Base-by-base conservation (phyloP, 2,329 filamentous ascomycete species). In the Phialophora expanda region DNA sequence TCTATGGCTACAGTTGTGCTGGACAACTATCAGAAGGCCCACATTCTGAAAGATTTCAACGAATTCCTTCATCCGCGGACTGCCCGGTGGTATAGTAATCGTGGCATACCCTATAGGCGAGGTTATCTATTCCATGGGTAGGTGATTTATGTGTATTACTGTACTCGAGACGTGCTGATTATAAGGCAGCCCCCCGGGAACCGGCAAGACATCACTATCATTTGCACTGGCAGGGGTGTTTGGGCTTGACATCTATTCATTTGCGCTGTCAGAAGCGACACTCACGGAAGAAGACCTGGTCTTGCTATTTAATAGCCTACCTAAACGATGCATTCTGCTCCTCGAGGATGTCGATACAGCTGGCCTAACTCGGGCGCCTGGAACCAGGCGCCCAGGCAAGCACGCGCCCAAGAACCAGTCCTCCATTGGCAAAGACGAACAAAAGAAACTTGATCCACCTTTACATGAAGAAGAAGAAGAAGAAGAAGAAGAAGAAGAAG, bases 1-100 rank as follows among this genome's bases (percentile, higher is more conserved):
- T 88, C 89, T 0, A 90, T 94, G 81, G 83, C 84, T 57, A 94
- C 91, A 0, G 90, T 96, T 0, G 88, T 93, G 1, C 82, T 95
- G 4, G 89, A 92, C 68, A 79, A 82, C 9, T 76, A 82, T 56
- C 85, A 91, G 74, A 95, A 93, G 78, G 79, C 82, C 2, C 81
- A 83, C 38, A 82, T 94, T 7, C 78, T 93, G 11, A 80, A 81
- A 38, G 91, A 95, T 71, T 88, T 94, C 73, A 90, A 91, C 70
- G 90, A 92, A 71, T 94, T 92, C 70, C 81, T 95, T 0, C 55
- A 62, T 48, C 55, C 57, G 28, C 44, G 41, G 9, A 68, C 62
- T 22, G 62, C 55, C 17, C 54, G 53, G 20, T 75, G 70, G 71
- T 73, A 75, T 61, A 54, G 62, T 30, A 66, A 67, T 54, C 67